Base-by-base conservation (phyloP, 441 rosid species). In the Pelargonium cotyledonis region DNA sequence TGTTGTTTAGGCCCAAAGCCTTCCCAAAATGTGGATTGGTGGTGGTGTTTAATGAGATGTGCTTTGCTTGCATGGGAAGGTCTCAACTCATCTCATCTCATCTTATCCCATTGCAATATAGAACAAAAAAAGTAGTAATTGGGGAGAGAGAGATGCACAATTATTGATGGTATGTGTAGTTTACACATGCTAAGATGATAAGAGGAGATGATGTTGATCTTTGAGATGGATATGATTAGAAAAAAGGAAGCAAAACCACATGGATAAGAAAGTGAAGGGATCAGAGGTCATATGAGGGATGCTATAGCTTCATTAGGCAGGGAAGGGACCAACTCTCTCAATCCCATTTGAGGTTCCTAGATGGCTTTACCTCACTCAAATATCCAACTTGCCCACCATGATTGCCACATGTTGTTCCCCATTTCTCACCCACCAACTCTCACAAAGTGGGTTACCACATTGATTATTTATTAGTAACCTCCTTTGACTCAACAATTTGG, bases 261-360 rank as follows among this genome's bases (percentile, higher is more conserved):
- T 85, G 87, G 77, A 79, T 53, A 79, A 83, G 40, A 81, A 86
- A 44, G 47, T 44, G 47, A 44, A 44, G 47, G 47, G 47, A 44
- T 63, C 63, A 69, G 41, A 2, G 0, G 78, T 74, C 82, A 82
- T 85, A 78, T 82, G 87, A 83, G 79, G 78, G 81, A n/a, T 77
- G 73, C 66, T 67, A 46, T 71, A 43, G 61, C 73, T 78, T 70
- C 68, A 23, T 16, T 35, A 65, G 73, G 76, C 67, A 70, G 72
- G 80, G 78, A 79, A 44, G 47, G 47, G 47, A 44, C 75, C 85
- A 76, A 78, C 78, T 29, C 63, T 21, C 65, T 74, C 62, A 4
- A 44, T 15, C 80, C 71, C 49, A 70, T 67, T 71, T 68, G 29
- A 75, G 66, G 70, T 75, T 81, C 75, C 81, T 69, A 72, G 38